Evolutionary conservation across 2,329 filamentous ascomycete species (phyloP).

Genomic region (Fusarium stilboides): DNA sequence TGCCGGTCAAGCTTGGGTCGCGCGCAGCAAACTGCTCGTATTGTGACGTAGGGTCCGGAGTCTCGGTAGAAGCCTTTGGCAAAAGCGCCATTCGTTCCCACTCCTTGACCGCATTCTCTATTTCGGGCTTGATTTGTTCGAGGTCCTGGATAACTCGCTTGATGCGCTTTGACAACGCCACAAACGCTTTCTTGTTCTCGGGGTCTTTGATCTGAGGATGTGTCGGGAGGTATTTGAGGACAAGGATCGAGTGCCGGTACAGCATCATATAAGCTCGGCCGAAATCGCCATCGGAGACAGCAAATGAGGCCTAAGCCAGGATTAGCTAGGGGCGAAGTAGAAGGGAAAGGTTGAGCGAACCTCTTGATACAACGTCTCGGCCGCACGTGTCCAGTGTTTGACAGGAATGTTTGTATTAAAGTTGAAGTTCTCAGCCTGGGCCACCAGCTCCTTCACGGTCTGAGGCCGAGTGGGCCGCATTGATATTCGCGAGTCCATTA

Average conservation of each 20-base stretch:
- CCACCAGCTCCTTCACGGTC: slow-evolving; percentile 82
- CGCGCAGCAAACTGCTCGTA: slow-evolving; percentile 66
- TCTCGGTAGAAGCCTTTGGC: slow-evolving; percentile 46
- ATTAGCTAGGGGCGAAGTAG: slow-evolving; percentile 32
- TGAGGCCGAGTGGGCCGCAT: slow-evolving; percentile 66
- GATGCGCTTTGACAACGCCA: slow-evolving; percentile 64
- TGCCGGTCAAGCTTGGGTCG: slow-evolving; percentile 74
- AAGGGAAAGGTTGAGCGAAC: slow-evolving; percentile 61
- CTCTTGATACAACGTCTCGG: slow-evolving; percentile 84
- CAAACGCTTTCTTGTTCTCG: slow-evolving; percentile 75
- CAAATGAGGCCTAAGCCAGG: slow-evolving; percentile 79
- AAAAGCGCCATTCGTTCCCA: slow-evolving; percentile 72
- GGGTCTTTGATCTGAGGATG: slow-evolving; percentile 83
- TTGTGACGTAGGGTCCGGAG: slow-evolving; percentile 47
- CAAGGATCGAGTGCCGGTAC: slow-evolving; percentile 90
- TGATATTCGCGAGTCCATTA: slow-evolving; percentile 51
- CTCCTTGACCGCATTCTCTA: slow-evolving; percentile 78
- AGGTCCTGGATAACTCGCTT: slow-evolving; percentile 76
- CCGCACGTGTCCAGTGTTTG: slow-evolving; percentile 85
- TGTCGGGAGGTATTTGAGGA: slow-evolving; percentile 79
- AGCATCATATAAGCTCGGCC: slow-evolving; percentile 91
- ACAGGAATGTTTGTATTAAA: slow-evolving; percentile 85
- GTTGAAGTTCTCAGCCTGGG: slow-evolving; percentile 82
- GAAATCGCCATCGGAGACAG: slow-evolving; percentile 87
- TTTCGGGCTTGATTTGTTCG: slow-evolving; percentile 83